A percentile compares a stretch with the other conserved stretches of the same genome.
phyloP scores from a whole-genome alignment of 805 yeast species.

The Suhomyces emberorum region DNA sequence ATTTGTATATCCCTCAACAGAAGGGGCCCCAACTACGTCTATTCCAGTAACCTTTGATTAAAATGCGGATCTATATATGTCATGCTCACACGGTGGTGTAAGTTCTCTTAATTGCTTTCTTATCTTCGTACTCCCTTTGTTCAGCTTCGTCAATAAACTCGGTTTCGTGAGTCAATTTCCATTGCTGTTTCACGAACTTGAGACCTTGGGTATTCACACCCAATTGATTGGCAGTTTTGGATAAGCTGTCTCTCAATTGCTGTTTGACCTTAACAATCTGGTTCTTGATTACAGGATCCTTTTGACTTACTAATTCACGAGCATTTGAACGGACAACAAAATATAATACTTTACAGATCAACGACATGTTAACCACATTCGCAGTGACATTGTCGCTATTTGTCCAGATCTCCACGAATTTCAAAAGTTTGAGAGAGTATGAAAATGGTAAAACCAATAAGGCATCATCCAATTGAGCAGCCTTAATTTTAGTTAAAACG shows the following conservation, averaged over 20 bases:
- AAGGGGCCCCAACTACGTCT: too few species aligned
- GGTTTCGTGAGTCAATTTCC: constrained; percentile 72
- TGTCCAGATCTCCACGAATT: constrained; percentile 76
- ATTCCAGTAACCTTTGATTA: too few species aligned
- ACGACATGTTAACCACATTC: constrained; percentile 51
- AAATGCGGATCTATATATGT: too few species aligned
- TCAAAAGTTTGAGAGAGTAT: constrained; percentile 65
- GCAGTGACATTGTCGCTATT: constrained; percentile 34
- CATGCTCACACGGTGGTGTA: constrained; percentile 51
- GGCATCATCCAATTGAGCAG: constrained; percentile 91
- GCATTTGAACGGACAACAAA: constrained; percentile 73
- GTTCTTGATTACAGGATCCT: constrained; percentile 58
- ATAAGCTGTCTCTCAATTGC: constrained; percentile 57
- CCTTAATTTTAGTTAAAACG: constrained; percentile 63
- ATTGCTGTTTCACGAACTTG: constrained; percentile 66
- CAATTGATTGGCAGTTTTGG: constrained; percentile 51
- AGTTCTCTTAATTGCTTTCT: constrained; percentile 65
- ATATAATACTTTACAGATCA: constrained; percentile 72
- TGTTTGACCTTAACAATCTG: constrained; percentile 62
- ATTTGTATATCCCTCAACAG: too few species aligned
- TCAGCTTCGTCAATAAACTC: constrained; percentile 71
- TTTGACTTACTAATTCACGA: constrained; percentile 71
- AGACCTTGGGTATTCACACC: constrained; percentile 88
- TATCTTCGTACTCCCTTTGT: constrained; percentile 50
- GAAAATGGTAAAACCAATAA: constrained; percentile 87